These are phyloP conservation scores for Candida koratica DNA, from an alignment of 805 yeast genomes.

Conservation along the genomic window DNA sequence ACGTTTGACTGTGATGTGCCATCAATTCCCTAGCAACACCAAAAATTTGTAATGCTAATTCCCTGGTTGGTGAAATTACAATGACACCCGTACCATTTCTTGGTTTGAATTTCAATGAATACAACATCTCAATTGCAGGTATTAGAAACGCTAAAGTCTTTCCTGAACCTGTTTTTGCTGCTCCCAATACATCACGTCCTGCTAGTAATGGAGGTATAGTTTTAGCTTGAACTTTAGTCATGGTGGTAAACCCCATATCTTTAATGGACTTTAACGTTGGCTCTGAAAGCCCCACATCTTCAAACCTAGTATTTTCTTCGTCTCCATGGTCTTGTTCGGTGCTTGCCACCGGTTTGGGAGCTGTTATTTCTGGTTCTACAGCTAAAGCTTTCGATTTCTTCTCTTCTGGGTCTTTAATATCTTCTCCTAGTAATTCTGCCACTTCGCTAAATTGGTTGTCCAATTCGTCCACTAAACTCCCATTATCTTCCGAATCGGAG, in stretches of 20 bases:
- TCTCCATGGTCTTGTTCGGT: constrained; percentile 26
- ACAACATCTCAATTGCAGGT: constrained; percentile 91
- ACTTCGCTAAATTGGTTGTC: constrained; percentile 58
- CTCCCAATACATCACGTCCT: constrained; percentile 96
- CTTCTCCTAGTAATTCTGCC: constrained; percentile 47
- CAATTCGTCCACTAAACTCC: constrained; percentile 47
- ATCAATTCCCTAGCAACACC: constrained; percentile 95
- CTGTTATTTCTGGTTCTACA: constrained; percentile 16
- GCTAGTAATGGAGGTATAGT: constrained; percentile 96
- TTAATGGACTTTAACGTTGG: constrained; percentile 79
- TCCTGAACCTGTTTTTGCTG: constrained; percentile 99
- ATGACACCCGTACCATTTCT: constrained; percentile 98
- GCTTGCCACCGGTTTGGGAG: constrained; percentile 33
- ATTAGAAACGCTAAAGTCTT: constrained; percentile 92
- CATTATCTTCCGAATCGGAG: constrained; percentile 33
- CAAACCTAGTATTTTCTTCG: constrained; percentile 34
- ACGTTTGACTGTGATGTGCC: constrained; percentile 87
- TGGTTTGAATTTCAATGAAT: constrained; percentile 90
- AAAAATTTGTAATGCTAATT: constrained; percentile 93
- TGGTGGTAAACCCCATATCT: constrained; percentile 83
- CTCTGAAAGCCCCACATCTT: constrained; percentile 58
- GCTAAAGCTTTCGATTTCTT: constrained; percentile 17
- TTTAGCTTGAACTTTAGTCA: constrained; percentile 94
- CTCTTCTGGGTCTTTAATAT: constrained; percentile 40
- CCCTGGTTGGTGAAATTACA: constrained; percentile 96